These are phyloP conservation scores for Ophiobolus disseminans DNA, from an alignment of 2,329 filamentous ascomycete species.

Conservation along the genomic window DNA sequence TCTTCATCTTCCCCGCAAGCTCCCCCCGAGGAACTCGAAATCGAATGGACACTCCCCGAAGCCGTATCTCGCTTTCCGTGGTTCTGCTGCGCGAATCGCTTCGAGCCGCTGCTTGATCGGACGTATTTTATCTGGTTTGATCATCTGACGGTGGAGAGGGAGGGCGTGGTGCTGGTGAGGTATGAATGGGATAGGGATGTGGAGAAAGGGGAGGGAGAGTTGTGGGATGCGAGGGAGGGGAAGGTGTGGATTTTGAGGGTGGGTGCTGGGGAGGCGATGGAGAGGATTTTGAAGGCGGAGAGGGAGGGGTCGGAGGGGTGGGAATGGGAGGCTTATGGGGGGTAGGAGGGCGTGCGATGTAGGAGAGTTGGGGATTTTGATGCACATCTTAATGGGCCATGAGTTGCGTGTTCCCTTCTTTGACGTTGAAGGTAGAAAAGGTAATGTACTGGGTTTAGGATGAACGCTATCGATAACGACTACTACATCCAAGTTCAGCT, in stretches of 20 bases:
- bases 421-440: too few species aligned
- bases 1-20: neutral
- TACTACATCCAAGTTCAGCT: too few species aligned
- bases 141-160: neutral
- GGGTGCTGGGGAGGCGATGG: neutral
- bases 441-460: too few species aligned
- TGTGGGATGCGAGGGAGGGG: neutral
- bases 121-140: neutral
- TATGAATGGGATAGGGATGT: neutral
- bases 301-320: neutral
- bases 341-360: too few species aligned
- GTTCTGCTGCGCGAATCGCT: neutral
- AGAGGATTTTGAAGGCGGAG: neutral
- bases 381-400: too few species aligned
- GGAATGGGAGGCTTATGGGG: neutral
- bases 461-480: too few species aligned
- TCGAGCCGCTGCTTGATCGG: neutral
- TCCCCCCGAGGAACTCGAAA: neutral
- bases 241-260: neutral
- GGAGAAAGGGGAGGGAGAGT: neutral
- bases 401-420: too few species aligned
- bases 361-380: too few species aligned
- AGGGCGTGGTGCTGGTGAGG: neutral
- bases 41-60: neutral
- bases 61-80: neutral